Conservation (phyloP, 148 eudicot species). For the Oxyria digyna region DNA sequence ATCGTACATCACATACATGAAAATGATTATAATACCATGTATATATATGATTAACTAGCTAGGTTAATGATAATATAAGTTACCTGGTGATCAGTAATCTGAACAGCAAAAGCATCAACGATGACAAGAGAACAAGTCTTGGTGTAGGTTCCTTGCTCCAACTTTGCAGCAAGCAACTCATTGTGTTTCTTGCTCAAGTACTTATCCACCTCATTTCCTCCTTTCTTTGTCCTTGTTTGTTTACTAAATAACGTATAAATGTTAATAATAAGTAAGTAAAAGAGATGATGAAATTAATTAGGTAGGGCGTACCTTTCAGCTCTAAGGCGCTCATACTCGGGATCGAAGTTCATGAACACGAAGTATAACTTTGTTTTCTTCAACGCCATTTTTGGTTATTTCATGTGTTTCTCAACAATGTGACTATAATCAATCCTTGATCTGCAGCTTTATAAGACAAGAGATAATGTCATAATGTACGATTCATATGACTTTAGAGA, state of each 20-base stretch:
- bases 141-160: constrained; percentile 46
- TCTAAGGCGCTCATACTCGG: constrained; percentile 76
- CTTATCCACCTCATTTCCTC: constrained; percentile 46
- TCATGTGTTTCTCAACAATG: not conserved
- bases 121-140: constrained; percentile 67
- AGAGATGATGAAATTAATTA: not conserved
- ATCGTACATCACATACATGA: too few relatives aligned
- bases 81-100: constrained; percentile 66
- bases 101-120: constrained; percentile 75
- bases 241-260: too few relatives aligned
- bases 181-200: constrained; percentile 74
- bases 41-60: too few relatives aligned
- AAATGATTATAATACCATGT: too few relatives aligned
- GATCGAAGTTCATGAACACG: constrained; percentile 82
- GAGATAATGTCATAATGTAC: not conserved
- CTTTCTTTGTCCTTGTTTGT: constrained; percentile 40
- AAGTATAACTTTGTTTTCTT: constrained; percentile 38
- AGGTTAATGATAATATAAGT: not conserved
- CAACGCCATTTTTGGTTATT: constrained; percentile 23
- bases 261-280: too few relatives aligned
- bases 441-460: not conserved
- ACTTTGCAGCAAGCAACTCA: constrained; percentile 42
- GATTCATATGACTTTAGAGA: not conserved
- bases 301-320: constrained; percentile 24
- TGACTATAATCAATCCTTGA: too few relatives aligned